phyloP scores from a whole-genome alignment of 768 basidiomycete species.

The Lentinus tigrinus region DNA sequence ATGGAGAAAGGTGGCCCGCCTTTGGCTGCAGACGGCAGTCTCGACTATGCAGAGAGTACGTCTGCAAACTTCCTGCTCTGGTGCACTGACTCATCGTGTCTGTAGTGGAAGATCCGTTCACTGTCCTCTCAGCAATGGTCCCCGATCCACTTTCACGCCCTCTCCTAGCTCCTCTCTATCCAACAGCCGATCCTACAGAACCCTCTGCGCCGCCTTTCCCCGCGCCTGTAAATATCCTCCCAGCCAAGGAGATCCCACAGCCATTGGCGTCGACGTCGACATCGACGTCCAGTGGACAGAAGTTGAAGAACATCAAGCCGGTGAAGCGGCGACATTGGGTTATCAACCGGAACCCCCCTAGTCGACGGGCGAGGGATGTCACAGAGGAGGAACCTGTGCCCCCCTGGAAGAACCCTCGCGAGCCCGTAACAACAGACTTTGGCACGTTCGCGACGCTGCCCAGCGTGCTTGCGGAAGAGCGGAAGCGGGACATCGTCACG shows the following conservation, averaged over 20 bases:
- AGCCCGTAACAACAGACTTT: constrained; percentile 55
- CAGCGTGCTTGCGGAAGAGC: constrained; percentile 33
- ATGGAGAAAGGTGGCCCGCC: constrained; percentile 78
- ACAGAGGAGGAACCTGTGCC: constrained; percentile 43
- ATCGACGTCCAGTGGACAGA: constrained; percentile 1
- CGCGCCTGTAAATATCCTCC: constrained; percentile 28
- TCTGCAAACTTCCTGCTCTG: background rate
- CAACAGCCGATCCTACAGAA: constrained; percentile 33
- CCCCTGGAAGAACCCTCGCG: constrained; percentile 49
- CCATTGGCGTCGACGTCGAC: constrained; percentile 10
- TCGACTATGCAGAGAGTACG: constrained; percentile 72
- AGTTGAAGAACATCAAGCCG: constrained; percentile 12
- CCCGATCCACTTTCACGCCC: constrained; percentile 59
- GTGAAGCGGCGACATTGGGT: constrained; percentile 59
- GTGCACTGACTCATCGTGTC: background rate
- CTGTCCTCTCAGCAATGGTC: constrained; percentile 59
- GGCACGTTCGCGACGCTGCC: constrained; percentile 59
- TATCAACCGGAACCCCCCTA: constrained; percentile 48
- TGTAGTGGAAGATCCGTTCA: constrained; percentile 80
- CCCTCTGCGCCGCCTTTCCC: constrained; percentile 24
- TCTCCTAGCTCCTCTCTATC: constrained; percentile 55
- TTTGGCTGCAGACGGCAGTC: constrained; percentile 68
- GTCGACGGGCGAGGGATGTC: constrained; percentile 53
- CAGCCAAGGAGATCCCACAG: constrained; percentile 13
- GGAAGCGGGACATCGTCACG: constrained; percentile 13